Evolutionary conservation across 495 filamentous ascomycete species (phyloP), one percentile per base, ranked within the genome.

Genomic region (Penicillium chermesinum): DNA sequence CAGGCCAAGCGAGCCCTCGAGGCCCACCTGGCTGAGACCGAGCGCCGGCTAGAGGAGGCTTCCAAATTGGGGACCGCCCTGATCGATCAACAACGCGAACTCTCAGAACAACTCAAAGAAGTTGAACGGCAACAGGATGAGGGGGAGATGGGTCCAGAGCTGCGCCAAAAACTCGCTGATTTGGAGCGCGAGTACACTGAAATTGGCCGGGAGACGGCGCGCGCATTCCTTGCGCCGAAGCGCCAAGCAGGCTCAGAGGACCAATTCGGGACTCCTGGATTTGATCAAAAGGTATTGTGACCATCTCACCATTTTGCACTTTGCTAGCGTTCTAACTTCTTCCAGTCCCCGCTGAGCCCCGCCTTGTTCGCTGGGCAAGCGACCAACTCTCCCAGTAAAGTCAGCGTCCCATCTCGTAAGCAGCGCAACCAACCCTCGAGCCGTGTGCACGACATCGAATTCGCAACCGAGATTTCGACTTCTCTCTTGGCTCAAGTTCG

Each of bases 181-280:
- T 76, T 97, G 57, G 93, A 98, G 61, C 85, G 80, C 63, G 94
- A 96, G 52, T 97, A 94, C 65, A 93, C 93, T 65, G 93, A 97
- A 52, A 88, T 96, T 38, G 90, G 90, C 22, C 79, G 85, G 43
- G 91, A 97, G 59, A 90, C 86, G 16, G 87, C 91, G 37, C 81
- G 91, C 41, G 89, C 89, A 6, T 91, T 96, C 64, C 70, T 97
- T 45, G 76, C 58, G 16, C 89, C 93, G 12, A 91, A 91, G 62
- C 81, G 88, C 35, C 76, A 86, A 57, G 80, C 87, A 44, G 76
- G 81, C 46, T 77, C 66, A 48, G 74, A 80, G 40, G 71, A 69
- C 16, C 66, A 70, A 30, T 30, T 59, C 25, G 74, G 77, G 42
- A 81, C 77, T 41, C 85, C 86, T 14, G 82, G 83, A 14, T 81